Evolutionary conservation across 2,329 filamentous ascomycete genomes (phyloP).

Genomic region (Dothiorella sarmentorum): DNA sequence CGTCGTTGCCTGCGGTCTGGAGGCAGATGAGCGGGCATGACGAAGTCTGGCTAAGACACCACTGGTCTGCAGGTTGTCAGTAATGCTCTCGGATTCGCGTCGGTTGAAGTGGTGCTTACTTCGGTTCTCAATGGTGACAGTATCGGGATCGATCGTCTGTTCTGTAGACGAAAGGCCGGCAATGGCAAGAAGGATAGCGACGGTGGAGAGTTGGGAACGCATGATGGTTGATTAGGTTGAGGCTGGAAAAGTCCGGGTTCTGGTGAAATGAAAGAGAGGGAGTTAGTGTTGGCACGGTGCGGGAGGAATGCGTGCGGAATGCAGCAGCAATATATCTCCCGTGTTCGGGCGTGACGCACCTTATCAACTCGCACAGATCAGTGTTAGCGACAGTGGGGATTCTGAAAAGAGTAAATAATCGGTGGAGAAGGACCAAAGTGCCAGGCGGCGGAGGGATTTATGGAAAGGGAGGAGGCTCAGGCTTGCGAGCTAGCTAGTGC

Average conservation of each 20-base stretch:
- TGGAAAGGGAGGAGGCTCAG: slow-evolving; percentile 16
- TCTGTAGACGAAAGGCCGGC: slow-evolving; percentile 53
- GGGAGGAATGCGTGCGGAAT: slow-evolving; percentile 11
- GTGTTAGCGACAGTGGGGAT: slow-evolving; percentile 8
- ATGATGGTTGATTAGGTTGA: slow-evolving; percentile 30
- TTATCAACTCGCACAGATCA: not conserved
- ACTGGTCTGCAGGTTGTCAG: slow-evolving; percentile 48
- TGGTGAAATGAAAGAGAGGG: not conserved
- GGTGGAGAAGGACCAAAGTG: not conserved
- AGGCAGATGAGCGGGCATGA: slow-evolving; percentile 71
- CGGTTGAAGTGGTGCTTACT: slow-evolving; percentile 44
- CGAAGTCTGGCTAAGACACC: slow-evolving; percentile 62
- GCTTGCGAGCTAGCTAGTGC: slow-evolving; percentile 6
- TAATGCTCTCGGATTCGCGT: not conserved
- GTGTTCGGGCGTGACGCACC: too few relatives aligned
- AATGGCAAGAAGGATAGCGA: slow-evolving; percentile 52
- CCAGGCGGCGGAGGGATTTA: slow-evolving; percentile 7
- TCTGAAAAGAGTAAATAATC: not conserved
- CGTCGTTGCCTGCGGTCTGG: slow-evolving; percentile 49
- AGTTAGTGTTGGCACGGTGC: not conserved
- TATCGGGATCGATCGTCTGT: slow-evolving; percentile 60
- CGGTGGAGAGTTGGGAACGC: slow-evolving; percentile 43
- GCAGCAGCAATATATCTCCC: slow-evolving; percentile 6
- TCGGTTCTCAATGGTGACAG: slow-evolving; percentile 52
- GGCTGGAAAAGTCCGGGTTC: not conserved